Base-by-base conservation (phyloP, 805 yeast species). In the Kodamaea kaohsiungensis region DNA sequence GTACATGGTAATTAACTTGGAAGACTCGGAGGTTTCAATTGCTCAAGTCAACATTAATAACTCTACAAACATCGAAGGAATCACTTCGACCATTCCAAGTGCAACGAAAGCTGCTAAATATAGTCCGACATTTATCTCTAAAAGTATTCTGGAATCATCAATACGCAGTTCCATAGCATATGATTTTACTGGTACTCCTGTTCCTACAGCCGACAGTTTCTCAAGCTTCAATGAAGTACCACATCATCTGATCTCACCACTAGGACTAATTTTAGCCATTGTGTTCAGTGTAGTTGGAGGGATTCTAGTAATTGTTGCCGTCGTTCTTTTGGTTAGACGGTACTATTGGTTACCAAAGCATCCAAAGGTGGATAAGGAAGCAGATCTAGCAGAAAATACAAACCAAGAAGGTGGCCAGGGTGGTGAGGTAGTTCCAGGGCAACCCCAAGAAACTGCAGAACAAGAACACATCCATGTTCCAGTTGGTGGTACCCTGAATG, bases 1-100 rank as follows among this genome's bases (percentile, higher is more conserved):
- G 1, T 87, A 86, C 65, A 76, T 84, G 25, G 89, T 85, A 13
- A 85, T 80, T 66, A 87, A 88, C 65, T 68, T 85, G 49, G 89
- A 84, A 30, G 79, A 79, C 62, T 69, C 68, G 45, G 76, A 81
- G 61, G 71, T 87, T 42, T 83, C 88, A 2, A 59, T 87, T 10
- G 67, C 75, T 7, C 72, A 63, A 48, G 70, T 57, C 19, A 61
- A 59, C n/a, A 64, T 65, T 51, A 60, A 71, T 35, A 47, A 58
- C 51, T 65, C 65, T 10, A 71, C 71, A 53, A 67, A 81, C 52
- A 75, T 84, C 46, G 83, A 82, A 52, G 73, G 68, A 6, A 77
- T 86, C 43, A 56, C 70, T 3, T 56, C 74, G 10, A 46, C 70
- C 10, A 77, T 85, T 47, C 88, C 89, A 15, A 69, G 76, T 40